phyloP scores from a whole-genome alignment of 2,329 filamentous ascomycete species.

The Canariomyces notabilis region DNA sequence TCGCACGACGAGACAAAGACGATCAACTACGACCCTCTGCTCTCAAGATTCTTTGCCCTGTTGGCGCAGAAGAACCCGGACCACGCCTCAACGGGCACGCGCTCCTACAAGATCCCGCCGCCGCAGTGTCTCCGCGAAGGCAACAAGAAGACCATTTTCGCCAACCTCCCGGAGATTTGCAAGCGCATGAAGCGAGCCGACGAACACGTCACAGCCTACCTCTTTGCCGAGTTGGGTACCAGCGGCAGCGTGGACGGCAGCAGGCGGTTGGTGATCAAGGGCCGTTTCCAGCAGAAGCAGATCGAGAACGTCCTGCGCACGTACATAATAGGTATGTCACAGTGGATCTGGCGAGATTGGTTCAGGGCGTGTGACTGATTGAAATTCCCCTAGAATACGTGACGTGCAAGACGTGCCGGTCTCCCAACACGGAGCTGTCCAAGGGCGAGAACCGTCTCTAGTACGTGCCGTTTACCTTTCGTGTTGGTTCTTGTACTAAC shows the following conservation, averaged over 20 bases:
- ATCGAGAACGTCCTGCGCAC: conserved; percentile 94
- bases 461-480: conserved; percentile 14
- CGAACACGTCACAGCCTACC: conserved; percentile 93
- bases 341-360: background rate
- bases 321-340: conserved; percentile 71
- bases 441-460: conserved; percentile 99
- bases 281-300: conserved; percentile 99
- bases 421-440: conserved; percentile 89
- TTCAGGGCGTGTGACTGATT: background rate
- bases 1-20: conserved; percentile 69
- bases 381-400: conserved; percentile 73
- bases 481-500: background rate
- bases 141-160: conserved; percentile 99
- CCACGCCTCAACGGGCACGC: conserved; percentile 78
- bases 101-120: conserved; percentile 98
- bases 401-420: conserved; percentile 97
- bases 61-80: conserved; percentile 96
- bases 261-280: conserved; percentile 94
- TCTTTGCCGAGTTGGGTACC: conserved; percentile 97
- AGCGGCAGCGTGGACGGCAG: conserved; percentile 91
- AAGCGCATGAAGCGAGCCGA: conserved; percentile 99
- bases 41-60: conserved; percentile 89
- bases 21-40: conserved; percentile 80
- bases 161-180: conserved; percentile 97
- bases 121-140: conserved; percentile 99